Conservation (phyloP, 345 rosid genomes). For the Moringa oleifera region DNA sequence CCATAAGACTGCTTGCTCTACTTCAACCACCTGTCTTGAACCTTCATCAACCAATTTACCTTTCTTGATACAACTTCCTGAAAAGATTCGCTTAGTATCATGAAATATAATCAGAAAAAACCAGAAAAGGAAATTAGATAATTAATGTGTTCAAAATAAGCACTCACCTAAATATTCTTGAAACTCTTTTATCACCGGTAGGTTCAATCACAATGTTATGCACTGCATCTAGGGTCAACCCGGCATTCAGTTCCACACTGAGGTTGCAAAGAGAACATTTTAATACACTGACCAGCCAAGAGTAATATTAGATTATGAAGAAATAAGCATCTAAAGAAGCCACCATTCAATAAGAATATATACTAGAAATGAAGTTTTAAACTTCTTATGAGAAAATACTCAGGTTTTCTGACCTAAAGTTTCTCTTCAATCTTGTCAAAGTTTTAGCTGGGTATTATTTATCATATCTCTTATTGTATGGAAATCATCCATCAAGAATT, state of each 20-base stretch:
- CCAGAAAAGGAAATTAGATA: too few relatives aligned
- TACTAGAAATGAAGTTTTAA: background rate
- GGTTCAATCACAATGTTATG: slow-evolving; percentile 81
- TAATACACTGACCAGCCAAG: slow-evolving; percentile 75
- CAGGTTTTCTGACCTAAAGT: background rate
- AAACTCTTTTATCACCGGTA: slow-evolving; percentile 87
- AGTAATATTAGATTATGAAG: slow-evolving; percentile 21
- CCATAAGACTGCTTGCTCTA: slow-evolving; percentile 90
- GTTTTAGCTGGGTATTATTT: too few relatives aligned
- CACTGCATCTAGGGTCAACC: slow-evolving; percentile 85
- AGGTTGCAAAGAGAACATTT: slow-evolving; percentile 91
- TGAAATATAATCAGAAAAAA: background rate
- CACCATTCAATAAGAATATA: background rate
- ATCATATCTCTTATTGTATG: too few relatives aligned
- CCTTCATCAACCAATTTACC: slow-evolving; percentile 78
- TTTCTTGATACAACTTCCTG: slow-evolving; percentile 79
- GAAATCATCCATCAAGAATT: too few relatives aligned
- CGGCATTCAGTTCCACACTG: slow-evolving; percentile 47
- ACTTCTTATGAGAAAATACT: too few relatives aligned
- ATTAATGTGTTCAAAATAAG: background rate
- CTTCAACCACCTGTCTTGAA: slow-evolving; percentile 72
- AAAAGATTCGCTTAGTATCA: slow-evolving; percentile 5
- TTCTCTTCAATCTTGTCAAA: too few relatives aligned
- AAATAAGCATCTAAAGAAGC: slow-evolving; percentile 1
- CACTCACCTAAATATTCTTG: slow-evolving; percentile 76